Conservation (phyloP, 2,329 filamentous ascomycete genomes). For the Macrophomina tecta region DNA sequence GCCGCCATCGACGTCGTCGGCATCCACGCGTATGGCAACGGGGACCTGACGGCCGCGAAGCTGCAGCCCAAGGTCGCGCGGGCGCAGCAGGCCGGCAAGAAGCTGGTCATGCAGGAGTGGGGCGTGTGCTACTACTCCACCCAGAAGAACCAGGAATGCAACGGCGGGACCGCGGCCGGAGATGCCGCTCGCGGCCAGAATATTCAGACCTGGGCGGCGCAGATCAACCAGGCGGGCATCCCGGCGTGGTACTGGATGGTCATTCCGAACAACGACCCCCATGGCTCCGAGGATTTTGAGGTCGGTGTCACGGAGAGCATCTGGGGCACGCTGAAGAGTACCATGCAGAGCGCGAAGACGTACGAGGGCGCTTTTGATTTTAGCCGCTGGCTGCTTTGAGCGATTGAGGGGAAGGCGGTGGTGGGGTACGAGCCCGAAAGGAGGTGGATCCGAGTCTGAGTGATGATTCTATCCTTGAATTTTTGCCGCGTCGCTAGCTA, state of each 20-base stretch:
- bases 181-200: slow-evolving; percentile 7
- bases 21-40: slow-evolving; percentile 38
- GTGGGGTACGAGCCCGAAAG: too few species aligned
- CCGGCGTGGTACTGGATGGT: slow-evolving; percentile 47
- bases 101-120: slow-evolving; percentile 43
- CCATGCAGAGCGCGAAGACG: neutral
- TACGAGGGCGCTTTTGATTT: slow-evolving; percentile 30
- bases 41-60: slow-evolving; percentile 35
- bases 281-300: slow-evolving; percentile 42
- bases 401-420: too few species aligned
- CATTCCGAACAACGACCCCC: slow-evolving; percentile 40
- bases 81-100: slow-evolving; percentile 38
- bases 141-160: slow-evolving; percentile 37
- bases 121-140: slow-evolving; percentile 40
- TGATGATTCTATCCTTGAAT: too few species aligned
- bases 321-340: slow-evolving; percentile 33
- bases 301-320: slow-evolving; percentile 36
- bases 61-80: slow-evolving; percentile 36
- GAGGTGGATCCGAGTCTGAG: too few species aligned
- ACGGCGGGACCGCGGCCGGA: slow-evolving; percentile 10
- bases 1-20: slow-evolving; percentile 35
- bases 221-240: slow-evolving; percentile 39
- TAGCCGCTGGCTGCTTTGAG: slow-evolving; percentile 25
- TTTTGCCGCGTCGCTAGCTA: too few species aligned
- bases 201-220: slow-evolving; percentile 37